Percentiles rank a stretch among this genome's conserved stretches.
phyloP scores from a whole-genome alignment of 108 stramenopile species.

The Conticribra guillardii region DNA sequence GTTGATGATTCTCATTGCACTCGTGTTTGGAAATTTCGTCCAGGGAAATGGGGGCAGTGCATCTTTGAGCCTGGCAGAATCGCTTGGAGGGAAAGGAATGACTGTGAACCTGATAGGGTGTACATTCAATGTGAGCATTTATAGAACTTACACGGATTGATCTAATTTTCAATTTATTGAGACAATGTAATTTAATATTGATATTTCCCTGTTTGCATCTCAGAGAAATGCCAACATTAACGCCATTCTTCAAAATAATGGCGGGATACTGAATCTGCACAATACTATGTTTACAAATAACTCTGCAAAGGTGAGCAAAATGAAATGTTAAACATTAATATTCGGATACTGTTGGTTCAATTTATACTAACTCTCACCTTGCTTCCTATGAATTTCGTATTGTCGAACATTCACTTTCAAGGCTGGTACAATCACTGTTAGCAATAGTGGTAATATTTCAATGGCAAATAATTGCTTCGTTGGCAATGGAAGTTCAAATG shows the following conservation, averaged over 20 bases:
- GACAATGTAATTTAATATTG: too few species aligned
- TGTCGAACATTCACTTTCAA: neutral
- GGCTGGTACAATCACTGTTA: neutral
- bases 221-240: neutral
- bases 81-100: neutral
- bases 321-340: too few species aligned
- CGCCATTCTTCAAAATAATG: neutral
- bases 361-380: neutral
- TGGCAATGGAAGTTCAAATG: neutral
- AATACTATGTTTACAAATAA: neutral
- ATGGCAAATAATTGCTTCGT: neutral
- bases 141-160: neutral
- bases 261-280: neutral
- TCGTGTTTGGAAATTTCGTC: neutral
- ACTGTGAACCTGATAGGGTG: neutral
- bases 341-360: too few species aligned
- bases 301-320: neutral
- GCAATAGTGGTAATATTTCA: neutral
- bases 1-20: neutral
- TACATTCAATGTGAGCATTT: neutral
- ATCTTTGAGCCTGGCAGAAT: neutral
- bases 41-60: neutral
- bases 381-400: neutral
- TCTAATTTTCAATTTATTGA: neutral
- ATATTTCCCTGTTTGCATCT: neutral